Evolutionary conservation across 345 rosid genomes (phyloP).

Genomic region (Lagerstroemia speciosa): DNA sequence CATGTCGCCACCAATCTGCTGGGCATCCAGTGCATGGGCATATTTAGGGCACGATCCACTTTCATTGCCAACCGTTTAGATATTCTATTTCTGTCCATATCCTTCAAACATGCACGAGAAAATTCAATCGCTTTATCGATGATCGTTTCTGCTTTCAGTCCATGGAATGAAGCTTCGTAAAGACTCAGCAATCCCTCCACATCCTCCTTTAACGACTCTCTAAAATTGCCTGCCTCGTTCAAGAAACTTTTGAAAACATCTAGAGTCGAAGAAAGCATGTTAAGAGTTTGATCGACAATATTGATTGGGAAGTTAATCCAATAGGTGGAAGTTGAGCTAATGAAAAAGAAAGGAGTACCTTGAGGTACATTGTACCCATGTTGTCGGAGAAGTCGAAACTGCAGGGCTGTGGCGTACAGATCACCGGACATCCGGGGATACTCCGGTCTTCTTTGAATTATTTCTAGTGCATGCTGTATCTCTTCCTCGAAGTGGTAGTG

Average conservation of each 20-base stretch:
- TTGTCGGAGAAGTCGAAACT: conserved; percentile 18
- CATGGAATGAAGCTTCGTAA: not conserved
- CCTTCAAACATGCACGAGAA: not conserved
- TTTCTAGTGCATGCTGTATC: not conserved
- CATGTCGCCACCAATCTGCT: conserved; percentile 16
- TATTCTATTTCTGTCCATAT: not conserved
- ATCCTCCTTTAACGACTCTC: not conserved
- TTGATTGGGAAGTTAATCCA: no score
- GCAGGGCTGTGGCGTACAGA: conserved; percentile 8
- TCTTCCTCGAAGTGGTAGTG: conserved; percentile 11
- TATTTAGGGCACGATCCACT: conserved; percentile 13
- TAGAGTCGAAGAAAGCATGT: not conserved
- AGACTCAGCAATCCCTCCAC: not conserved
- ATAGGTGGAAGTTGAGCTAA: no score
- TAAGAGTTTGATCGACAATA: no score
- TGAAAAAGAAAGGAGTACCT: not conserved
- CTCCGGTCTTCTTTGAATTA: not conserved
- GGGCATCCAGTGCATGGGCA: conserved; percentile 16
- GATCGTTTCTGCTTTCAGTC: not conserved
- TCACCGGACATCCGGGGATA: not conserved
- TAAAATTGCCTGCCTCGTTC: not conserved
- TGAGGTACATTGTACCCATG: conserved; percentile 1
- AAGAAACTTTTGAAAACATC: not conserved
- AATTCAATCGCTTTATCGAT: not conserved
- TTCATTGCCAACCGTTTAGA: not conserved